Base-by-base conservation (phyloP, 2,329 filamentous ascomycete species). In the Alternaria viburni region DNA sequence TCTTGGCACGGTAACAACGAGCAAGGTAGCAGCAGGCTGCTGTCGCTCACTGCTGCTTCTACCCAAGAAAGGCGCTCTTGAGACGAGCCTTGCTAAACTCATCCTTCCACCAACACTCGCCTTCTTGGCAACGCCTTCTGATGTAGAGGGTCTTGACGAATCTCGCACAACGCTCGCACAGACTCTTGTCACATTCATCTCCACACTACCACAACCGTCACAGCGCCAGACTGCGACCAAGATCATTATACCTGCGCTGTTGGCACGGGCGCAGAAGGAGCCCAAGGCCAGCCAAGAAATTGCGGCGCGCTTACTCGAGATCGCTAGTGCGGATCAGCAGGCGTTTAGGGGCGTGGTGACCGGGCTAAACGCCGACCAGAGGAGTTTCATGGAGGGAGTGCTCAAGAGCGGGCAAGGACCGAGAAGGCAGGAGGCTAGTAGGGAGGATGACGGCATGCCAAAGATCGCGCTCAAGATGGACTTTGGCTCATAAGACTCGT, bases 381-480 rank as follows among this genome's bases (percentile, higher is more conserved):
- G 90, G 77, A 82, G 84, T 0, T 90, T 96, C 68, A 87, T 98
- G 82, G 95, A 97, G 81, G 89, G 90, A 68, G 90, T 97, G 15
- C 88, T 97, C 64, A 87, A 89, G 78, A 88, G 86, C 23, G 82
- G 87, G 79, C 68, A 81, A 78, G 72, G 70, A 73, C 69, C 76
- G 74, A 76, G 62, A 73, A 81, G 46, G 54, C 84, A 82, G 62
- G 82, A 84, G 61, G 86, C 83, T 57, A 87, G 83, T 30, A 87
- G 83, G 26, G 88, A 88, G 54, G 81, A 83, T 51, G 82, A 83
- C 52, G 83, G 80, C 46, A 83, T 85, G 79, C 96, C 96, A 12
- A 96, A 85, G 67, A 99, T 99, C 85, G 93, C 93, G 57, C 81
- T 99, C 76, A 96, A 96, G 86, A 96, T 98, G 92, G 86, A 97